A percentile compares a stretch with the other conserved stretches of the same genome.
phyloP scores from a whole-genome alignment of 176 grass and related monocot species.

The Bothriochloa decipiens region DNA sequence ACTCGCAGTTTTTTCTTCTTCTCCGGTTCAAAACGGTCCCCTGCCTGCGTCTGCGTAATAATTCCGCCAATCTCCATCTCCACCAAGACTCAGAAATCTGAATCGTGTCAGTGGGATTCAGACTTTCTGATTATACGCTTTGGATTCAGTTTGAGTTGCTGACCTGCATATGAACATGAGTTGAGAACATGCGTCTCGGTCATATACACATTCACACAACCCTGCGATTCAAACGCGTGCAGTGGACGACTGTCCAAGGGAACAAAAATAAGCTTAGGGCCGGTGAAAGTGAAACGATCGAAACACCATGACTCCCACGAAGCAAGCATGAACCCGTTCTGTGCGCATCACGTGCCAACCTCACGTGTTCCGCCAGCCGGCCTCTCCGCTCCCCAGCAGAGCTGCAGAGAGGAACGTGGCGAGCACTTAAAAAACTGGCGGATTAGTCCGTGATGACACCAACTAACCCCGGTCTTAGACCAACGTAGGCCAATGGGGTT shows the following conservation, averaged over 20 bases:
- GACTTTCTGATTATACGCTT: neutral
- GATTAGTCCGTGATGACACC: neutral
- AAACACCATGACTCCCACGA: neutral
- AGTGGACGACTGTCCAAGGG: neutral
- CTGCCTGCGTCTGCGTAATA: neutral
- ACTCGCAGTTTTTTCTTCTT: neutral
- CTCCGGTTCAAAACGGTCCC: neutral
- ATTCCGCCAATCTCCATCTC: neutral
- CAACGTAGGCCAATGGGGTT: conserved; percentile 16
- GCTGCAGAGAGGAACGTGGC: conserved; percentile 27
- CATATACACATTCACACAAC: neutral
- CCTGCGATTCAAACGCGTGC: neutral
- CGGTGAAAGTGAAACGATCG: conserved; percentile 37
- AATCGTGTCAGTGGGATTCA: conserved; percentile 3
- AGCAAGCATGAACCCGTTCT: conserved; percentile 2
- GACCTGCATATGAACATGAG: conserved; percentile 3
- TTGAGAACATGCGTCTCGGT: neutral
- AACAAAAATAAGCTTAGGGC: neutral
- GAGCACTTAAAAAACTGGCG: conserved; percentile 34
- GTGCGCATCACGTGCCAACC: neutral
- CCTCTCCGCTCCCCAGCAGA: neutral
- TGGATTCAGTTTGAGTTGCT: neutral
- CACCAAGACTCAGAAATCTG: neutral
- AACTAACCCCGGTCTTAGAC: conserved; percentile 29
- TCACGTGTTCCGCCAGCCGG: conserved; percentile 38